These are phyloP conservation scores for Xylariales sp. DNA, from an alignment of 2,329 filamentous ascomycete species.

Conservation along the genomic window DNA sequence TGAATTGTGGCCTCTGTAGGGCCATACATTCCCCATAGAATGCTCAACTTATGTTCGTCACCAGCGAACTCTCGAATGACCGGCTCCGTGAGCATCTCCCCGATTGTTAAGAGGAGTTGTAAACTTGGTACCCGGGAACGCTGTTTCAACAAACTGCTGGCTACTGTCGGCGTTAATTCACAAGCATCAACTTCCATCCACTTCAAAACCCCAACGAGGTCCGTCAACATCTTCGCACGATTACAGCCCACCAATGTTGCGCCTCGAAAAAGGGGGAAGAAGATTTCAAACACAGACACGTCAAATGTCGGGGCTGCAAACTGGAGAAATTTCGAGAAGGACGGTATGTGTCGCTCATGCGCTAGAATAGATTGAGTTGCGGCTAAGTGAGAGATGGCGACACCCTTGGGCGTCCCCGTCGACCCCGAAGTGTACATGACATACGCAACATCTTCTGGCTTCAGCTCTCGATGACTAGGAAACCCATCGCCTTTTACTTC, in stretches of 20 bases:
- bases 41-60: slow-evolving; percentile 61
- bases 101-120: slow-evolving; percentile 83
- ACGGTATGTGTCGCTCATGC: slow-evolving; percentile 81
- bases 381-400: slow-evolving; percentile 82
- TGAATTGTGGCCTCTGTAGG: slow-evolving; percentile 94
- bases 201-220: slow-evolving; percentile 76
- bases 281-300: slow-evolving; percentile 94
- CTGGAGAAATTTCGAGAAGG: slow-evolving; percentile 84
- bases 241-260: slow-evolving; percentile 78
- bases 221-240: slow-evolving; percentile 76
- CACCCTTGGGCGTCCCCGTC: slow-evolving; percentile 89
- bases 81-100: slow-evolving; percentile 86
- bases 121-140: slow-evolving; percentile 75
- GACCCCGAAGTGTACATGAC: slow-evolving; percentile 95
- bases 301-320: slow-evolving; percentile 95
- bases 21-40: slow-evolving; percentile 94
- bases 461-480: slow-evolving; percentile 25
- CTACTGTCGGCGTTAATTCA: slow-evolving; percentile 90
- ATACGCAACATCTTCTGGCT: slow-evolving; percentile 72
- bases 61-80: slow-evolving; percentile 85
- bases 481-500: background rate
- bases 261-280: slow-evolving; percentile 83
- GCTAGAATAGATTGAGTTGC: slow-evolving; percentile 85
- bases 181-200: slow-evolving; percentile 80
- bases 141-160: slow-evolving; percentile 77